Base-by-base conservation (phyloP, 225 moss, liverwort and hornwort species). In the Climacium dendroides region DNA sequence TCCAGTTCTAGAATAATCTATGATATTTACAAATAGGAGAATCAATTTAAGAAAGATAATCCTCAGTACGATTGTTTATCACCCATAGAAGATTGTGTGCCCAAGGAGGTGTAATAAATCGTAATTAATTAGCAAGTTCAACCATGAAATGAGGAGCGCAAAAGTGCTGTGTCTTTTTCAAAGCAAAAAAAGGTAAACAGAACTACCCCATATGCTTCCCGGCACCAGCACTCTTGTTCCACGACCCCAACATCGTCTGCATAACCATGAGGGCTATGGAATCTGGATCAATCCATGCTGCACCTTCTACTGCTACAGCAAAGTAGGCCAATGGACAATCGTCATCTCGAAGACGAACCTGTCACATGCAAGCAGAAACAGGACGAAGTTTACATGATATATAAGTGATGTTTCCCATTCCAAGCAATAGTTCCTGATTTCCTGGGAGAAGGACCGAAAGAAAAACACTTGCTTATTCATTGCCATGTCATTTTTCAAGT, bases 251-350 rank as follows among this genome's bases (percentile, higher is more conserved):
- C 94, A 96, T 95, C 23, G 95, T 95, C 88, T 96, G 96, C 96
- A 97, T 95, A 53, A 96, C 91, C 94, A 97, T 97, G 19, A 95
- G 89, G 50, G 95, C 90, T 80, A 95, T 95, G 61, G 95, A 95
- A 87, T 97, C 96, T 83, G 96, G 93, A 91, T 97, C 95, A 65
- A 93, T 96, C 96, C 97, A 96, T 71, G 95, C 89, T 62, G 97
- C 97, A 74, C 97, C 96, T 90, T 95, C 92, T 34, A 95, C 95
- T 87, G 96, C 95, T 81, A 97, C 90, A 45, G 95, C 92, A 85
- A 95, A 96, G 89, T 93, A 93, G 67, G 88, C 90, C 82, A 97
- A 84, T 24, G 94, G 93, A 78, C 87, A 92, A 91, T 97, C 97
- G 81, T 96, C 97, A 74, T 96, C 97, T 43, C 96, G 90, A 78